phyloP scores from a whole-genome alignment of 2,329 filamentous ascomycete species.

The Amphichorda felina region DNA sequence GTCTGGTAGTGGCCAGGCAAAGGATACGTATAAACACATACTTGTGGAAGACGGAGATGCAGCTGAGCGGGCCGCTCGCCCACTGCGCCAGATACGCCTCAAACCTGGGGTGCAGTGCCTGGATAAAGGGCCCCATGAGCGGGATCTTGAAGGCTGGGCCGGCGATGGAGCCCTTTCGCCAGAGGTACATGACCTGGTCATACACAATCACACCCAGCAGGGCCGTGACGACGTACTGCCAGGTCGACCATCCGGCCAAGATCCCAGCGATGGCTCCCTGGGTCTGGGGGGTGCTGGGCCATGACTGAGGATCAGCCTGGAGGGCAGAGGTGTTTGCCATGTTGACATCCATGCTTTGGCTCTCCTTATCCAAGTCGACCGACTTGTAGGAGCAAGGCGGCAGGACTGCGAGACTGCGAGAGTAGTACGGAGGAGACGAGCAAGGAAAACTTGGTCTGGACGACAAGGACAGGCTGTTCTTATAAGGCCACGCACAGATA shows the following conservation, averaged over 20 bases:
- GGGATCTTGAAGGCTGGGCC: constrained; percentile 53
- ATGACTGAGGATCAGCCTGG: too few relatives aligned
- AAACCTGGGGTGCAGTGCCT: constrained; percentile 65
- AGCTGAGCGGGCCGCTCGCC: constrained; percentile 67
- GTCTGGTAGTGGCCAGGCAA: too few relatives aligned
- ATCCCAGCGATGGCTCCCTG: too few relatives aligned
- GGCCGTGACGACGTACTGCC: constrained; percentile 18
- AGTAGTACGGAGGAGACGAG: too few relatives aligned
- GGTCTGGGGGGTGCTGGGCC: too few relatives aligned
- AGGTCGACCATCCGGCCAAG: constrained; percentile 5
- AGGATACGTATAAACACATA: constrained; percentile 19
- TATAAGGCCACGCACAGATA: too few relatives aligned
- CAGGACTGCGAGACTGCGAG: too few relatives aligned
- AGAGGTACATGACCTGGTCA: constrained; percentile 46
- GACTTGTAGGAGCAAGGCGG: too few relatives aligned
- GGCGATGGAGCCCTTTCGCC: constrained; percentile 48
- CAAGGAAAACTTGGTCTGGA: too few relatives aligned
- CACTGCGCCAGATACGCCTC: constrained; percentile 64
- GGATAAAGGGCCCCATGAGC: constrained; percentile 64
- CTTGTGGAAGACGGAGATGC: constrained; percentile 81
- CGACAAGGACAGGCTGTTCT: too few relatives aligned
- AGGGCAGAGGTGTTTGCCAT: constrained; percentile 2
- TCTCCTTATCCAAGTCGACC: too few relatives aligned
- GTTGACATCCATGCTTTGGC: neutral
- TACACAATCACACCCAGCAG: constrained; percentile 21